Evolutionary conservation across 78 protist species (phyloP).

Genomic region (Isochrysis galbana): DNA sequence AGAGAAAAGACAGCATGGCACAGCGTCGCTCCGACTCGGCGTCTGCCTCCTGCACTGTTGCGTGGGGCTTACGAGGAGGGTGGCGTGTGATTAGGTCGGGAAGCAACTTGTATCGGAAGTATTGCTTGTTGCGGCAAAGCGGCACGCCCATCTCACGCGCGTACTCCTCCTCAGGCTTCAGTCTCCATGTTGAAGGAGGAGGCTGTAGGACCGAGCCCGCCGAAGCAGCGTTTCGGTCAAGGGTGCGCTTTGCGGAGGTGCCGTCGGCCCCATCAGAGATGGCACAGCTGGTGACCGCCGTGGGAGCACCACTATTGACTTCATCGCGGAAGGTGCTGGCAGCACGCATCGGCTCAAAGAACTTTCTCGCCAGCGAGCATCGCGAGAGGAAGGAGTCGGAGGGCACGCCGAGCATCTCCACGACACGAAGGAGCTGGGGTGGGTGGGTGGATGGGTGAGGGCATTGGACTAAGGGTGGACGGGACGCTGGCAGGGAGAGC

Average conservation of each 20-base stretch:
- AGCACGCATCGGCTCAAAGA: no score
- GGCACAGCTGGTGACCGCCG: no score
- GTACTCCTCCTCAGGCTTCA: neutral
- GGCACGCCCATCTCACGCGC: neutral
- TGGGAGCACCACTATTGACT: no score
- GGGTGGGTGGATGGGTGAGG: no score
- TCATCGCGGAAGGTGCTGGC: no score
- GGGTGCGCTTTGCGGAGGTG: no score
- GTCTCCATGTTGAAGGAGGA: no score
- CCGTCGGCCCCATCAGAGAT: no score
- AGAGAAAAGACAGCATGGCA: constrained; percentile 7
- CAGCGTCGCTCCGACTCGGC: neutral
- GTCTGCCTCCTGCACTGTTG: neutral
- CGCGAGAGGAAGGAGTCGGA: no score
- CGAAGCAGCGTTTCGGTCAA: no score
- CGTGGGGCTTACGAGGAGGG: neutral
- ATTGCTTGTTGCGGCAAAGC: neutral
- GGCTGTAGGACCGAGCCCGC: no score
- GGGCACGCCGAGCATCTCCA: neutral
- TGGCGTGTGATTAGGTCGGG: neutral
- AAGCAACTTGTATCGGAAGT: neutral
- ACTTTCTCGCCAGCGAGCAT: no score
- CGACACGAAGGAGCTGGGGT: neutral
- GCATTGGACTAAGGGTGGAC: neutral
- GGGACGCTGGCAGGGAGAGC: neutral